A percentile compares a stretch with the other conserved stretches of the same genome.
These are phyloP conservation scores for Neurospora sp. DNA, from an alignment of 495 filamentous ascomycete species.

Conservation along the genomic window DNA sequence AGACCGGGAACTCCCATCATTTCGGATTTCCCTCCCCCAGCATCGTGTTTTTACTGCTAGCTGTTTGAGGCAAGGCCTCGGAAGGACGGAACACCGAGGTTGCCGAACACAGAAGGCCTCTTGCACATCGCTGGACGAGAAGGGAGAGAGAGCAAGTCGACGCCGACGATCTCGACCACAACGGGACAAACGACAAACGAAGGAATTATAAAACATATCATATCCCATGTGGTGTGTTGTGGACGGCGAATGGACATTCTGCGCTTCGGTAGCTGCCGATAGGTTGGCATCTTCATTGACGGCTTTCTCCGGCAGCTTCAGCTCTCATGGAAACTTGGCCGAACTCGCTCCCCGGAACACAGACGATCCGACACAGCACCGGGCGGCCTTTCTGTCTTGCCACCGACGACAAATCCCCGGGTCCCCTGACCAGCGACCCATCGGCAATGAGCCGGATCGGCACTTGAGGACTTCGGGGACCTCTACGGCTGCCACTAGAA, in stretches of 20 bases:
- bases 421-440: not conserved
- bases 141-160: not conserved
- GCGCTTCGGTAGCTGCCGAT: not conserved
- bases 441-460: not conserved
- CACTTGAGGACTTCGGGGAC: not conserved
- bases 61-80: not conserved
- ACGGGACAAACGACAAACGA: not conserved
- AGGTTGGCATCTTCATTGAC: not conserved
- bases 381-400: not conserved
- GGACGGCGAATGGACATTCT: not conserved
- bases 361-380: not conserved
- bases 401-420: not conserved
- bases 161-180: not conserved
- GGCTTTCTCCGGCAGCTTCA: not conserved
- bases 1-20: not conserved
- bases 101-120: not conserved
- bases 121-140: not conserved
- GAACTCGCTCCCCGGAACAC: not conserved
- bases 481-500: slow-evolving; percentile 35
- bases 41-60: not conserved
- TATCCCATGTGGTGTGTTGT: not conserved
- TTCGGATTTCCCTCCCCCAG: not conserved
- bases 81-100: not conserved
- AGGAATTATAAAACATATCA: not conserved
- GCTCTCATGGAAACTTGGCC: not conserved